These are phyloP conservation scores for Hortiboletus campestris DNA, from an alignment of 768 basidiomycete species.

Conservation along the genomic window DNA sequence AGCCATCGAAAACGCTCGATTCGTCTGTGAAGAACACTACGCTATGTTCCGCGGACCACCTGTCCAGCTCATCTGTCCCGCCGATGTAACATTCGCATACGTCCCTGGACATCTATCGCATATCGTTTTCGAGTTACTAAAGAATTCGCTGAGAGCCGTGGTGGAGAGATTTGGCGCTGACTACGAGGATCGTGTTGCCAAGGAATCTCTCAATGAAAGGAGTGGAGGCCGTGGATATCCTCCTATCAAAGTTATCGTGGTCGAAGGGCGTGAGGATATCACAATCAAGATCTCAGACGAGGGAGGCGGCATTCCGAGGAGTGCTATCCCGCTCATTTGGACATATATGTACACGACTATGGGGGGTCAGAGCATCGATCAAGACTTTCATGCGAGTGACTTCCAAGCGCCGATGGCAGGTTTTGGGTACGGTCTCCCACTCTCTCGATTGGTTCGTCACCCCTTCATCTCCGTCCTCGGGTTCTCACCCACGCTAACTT, in stretches of 20 bases:
- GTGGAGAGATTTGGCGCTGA: slow-evolving; percentile 90
- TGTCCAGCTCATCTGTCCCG: slow-evolving; percentile 93
- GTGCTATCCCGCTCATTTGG: slow-evolving; percentile 93
- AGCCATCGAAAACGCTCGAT: slow-evolving; percentile 95
- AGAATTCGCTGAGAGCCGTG: slow-evolving; percentile 95
- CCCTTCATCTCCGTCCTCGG: slow-evolving; percentile 63
- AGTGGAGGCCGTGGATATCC: slow-evolving; percentile 17
- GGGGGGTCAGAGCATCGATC: slow-evolving; percentile 67
- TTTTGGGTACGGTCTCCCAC: slow-evolving; percentile 90
- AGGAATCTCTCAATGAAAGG: slow-evolving; percentile 7
- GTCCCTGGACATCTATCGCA: slow-evolving; percentile 96
- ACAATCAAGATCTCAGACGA: slow-evolving; percentile 99
- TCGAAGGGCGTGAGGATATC: slow-evolving; percentile 96
- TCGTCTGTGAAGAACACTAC: slow-evolving; percentile 94
- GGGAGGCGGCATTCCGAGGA: slow-evolving; percentile 84
- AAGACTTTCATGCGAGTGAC: slow-evolving; percentile 76
- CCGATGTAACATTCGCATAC: slow-evolving; percentile 84
- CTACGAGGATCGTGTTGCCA: slow-evolving; percentile 48
- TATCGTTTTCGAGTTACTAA: slow-evolving; percentile 94
- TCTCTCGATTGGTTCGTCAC: slow-evolving; percentile 78
- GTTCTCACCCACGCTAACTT: slow-evolving; percentile 27
- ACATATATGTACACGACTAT: slow-evolving; percentile 97
- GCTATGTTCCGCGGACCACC: slow-evolving; percentile 95
- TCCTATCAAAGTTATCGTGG: slow-evolving; percentile 57
- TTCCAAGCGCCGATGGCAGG: slow-evolving; percentile 99